These are phyloP conservation scores for Madurella fahalii DNA, from an alignment of 2,329 filamentous ascomycete genomes.

Conservation along the genomic window DNA sequence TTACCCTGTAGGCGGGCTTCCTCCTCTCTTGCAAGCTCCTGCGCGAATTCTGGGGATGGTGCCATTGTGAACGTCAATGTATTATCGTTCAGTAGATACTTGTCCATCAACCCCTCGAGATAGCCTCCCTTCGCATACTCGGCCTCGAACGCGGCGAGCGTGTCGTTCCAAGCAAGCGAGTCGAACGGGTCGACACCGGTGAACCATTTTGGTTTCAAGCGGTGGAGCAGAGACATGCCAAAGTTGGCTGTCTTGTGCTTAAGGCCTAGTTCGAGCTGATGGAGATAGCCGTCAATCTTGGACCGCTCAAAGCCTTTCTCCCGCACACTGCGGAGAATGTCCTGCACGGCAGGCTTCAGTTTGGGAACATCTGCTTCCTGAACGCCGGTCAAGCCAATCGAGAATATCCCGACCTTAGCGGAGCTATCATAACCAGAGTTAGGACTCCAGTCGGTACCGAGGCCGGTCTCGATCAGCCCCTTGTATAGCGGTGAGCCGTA, in stretches of 20 bases:
- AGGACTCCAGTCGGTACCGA: slow-evolving; percentile 90
- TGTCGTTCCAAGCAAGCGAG: slow-evolving; percentile 86
- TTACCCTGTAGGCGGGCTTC: slow-evolving; percentile 67
- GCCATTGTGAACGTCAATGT: slow-evolving; percentile 92
- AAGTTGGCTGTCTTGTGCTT: slow-evolving; percentile 98
- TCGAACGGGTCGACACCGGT: slow-evolving; percentile 92
- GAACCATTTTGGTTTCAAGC: slow-evolving; percentile 90
- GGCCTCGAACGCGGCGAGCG: slow-evolving; percentile 75
- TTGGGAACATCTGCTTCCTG: slow-evolving; percentile 72
- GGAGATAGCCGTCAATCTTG: slow-evolving; percentile 90
- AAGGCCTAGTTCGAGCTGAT: slow-evolving; percentile 86
- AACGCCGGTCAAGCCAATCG: slow-evolving; percentile 86
- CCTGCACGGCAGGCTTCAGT: slow-evolving; percentile 69
- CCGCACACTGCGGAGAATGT: slow-evolving; percentile 65
- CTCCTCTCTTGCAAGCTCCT: slow-evolving; percentile 74
- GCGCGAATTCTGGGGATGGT: slow-evolving; percentile 70
- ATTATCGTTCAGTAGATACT: slow-evolving; percentile 84
- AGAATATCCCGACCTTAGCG: slow-evolving; percentile 75
- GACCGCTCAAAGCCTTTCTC: slow-evolving; percentile 78
- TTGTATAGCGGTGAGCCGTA: slow-evolving; percentile 93
- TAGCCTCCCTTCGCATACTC: slow-evolving; percentile 73
- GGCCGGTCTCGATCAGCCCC: slow-evolving; percentile 79
- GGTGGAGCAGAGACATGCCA: slow-evolving; percentile 83
- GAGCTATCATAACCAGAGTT: slow-evolving; percentile 89
- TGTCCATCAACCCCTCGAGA: slow-evolving; percentile 78